These are phyloP conservation scores for Psidium guajava DNA, from an alignment of 345 rosid species.

Conservation along the genomic window DNA sequence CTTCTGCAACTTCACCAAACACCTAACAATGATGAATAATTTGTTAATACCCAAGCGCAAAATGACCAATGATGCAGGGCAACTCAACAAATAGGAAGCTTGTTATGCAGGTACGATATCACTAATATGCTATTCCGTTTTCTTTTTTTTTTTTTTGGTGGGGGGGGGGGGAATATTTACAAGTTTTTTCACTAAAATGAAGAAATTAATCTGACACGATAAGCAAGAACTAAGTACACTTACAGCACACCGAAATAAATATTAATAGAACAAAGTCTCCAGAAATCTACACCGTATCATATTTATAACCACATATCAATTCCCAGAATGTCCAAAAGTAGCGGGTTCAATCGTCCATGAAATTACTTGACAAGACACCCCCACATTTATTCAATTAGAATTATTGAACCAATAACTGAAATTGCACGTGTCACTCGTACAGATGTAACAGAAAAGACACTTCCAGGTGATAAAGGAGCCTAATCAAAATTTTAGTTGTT, in stretches of 20 bases:
- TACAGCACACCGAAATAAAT: not conserved
- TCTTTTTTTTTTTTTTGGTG: too few relatives aligned
- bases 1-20: constrained; percentile 93
- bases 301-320: not conserved
- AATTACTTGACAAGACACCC: not conserved
- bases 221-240: not conserved
- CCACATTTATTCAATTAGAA: not conserved
- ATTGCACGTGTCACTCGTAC: not conserved
- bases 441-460: not conserved
- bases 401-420: not conserved
- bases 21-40: constrained; percentile 31
- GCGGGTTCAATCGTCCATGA: not conserved
- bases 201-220: not conserved
- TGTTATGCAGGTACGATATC: not conserved
- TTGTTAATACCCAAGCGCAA: not conserved
- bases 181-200: not conserved
- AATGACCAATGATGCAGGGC: not conserved
- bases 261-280: not conserved
- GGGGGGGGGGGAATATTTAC: too few relatives aligned
- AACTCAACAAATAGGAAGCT: not conserved
- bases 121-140: not conserved
- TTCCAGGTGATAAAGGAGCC: not conserved
- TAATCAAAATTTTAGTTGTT: not conserved
- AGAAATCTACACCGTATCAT: not conserved
- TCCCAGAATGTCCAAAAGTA: not conserved